Evolutionary conservation across 129 eudicot species (phyloP), one percentile per base, ranked within the genome.

Genomic region (Lactuca saligna): DNA sequence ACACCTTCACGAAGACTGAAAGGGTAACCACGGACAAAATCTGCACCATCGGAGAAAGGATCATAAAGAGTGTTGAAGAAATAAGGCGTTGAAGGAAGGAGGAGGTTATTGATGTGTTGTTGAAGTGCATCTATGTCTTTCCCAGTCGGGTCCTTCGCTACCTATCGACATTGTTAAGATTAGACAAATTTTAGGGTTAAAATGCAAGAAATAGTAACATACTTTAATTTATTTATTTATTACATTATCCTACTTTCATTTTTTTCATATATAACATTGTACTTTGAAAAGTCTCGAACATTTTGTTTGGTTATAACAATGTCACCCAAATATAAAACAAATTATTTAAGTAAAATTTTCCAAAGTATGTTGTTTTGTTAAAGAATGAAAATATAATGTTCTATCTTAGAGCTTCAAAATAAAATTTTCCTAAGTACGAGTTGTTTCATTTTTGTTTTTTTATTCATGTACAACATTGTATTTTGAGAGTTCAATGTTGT

Each of bases 1-100:
- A 86, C 98, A 58, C 98, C 98, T 84, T 92, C 98, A 3, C 98
- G 83, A 12, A 92, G 96, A 76, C 98, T 92, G 77, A 92, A 92
- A 33, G 98, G 98, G 82, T 92, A 92, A 32, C 98, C 96, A 31
- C 98, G 91, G 46, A 92, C 96, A 63, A 84, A 92, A 76, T 92
- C 98, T 0, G 89, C 84, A 17, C 98, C 98, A 1, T 92, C 98
- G 4, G 89, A 13, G 61, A 74, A 92, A 0, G 98, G 98, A 44
- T 92, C 98, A 38, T 92, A 92, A 57, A 92, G 75, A 42, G 98
- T 92, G 79, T 92, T 92, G 89, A 88, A 92, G 87, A 92, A 92
- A 56, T 81, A 80, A 7, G 96, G 98, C 3, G 98, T 81, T 12
- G 98, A 82, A 68, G 98, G 98, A 71, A 68, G 68, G 29, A 92